Evolutionary conservation across 768 basidiomycete species (phyloP), one percentile per base, ranked within the genome.

Genomic region (Calvatia gigantea): DNA sequence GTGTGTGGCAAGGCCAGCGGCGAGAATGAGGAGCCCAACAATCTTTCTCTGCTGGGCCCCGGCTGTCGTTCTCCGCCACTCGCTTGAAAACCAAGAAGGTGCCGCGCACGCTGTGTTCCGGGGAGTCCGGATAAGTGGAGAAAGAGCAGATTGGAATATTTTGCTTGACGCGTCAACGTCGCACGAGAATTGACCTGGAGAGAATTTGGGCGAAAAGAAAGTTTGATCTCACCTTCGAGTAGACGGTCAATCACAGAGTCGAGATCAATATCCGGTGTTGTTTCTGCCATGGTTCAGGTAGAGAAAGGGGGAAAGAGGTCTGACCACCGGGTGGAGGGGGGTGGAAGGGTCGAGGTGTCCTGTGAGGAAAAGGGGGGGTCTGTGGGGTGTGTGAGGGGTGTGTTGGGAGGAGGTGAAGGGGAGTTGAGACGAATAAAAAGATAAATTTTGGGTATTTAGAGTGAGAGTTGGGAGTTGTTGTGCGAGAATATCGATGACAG

Each of bases 191-290:
- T 19, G 33, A 14, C 19, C 19, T 17, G 51, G 41, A 28, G 15
- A 29, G 41, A n/a, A n/a, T n/a, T 6, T 19, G 15, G 28, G 27
- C 6, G 2, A 5, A 11, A 21, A 9, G 33, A 38, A 48, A 17
- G 31, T n/a, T n/a, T 19, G 35, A 5, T 60, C 69, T 69, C 79
- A 96, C 96, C 96, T 87, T 98, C 96, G 61, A 98, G 80, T 60
- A 98, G 81, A 59, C 94, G 84, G 86, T 98, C 96, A 68, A 99
- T 98, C 79, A 99, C 94, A 73, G 94, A 95, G 81, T 99, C 96
- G 60, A 98, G 84, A 83, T 99, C 96, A 75, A 99, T 96, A 72
- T 98, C 96, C 69, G 88, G 89, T 58, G 83, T 75, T 63, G 85
- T 77, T 66, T 92, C 89, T 67, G 89, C 85, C 89, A 91, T 91